Percentiles rank a stretch among this genome's conserved stretches.
Evolutionary conservation across 192 early-diverging fungal species (phyloP).

Genomic region (Rhizophagus sp.): DNA sequence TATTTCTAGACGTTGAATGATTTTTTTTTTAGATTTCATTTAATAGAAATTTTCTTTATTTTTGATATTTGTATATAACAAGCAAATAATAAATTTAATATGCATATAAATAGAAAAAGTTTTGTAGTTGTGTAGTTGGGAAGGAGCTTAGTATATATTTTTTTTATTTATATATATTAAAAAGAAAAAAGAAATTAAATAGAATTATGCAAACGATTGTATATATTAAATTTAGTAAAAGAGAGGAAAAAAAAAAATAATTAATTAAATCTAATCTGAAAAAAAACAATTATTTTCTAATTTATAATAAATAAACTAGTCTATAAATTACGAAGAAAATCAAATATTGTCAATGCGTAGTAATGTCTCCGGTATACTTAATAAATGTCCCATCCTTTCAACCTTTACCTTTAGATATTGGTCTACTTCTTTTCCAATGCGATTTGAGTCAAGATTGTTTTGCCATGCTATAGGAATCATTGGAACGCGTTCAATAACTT

Average conservation of each 20-base stretch:
- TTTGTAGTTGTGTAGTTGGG: no score
- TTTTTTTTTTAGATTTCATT: not conserved
- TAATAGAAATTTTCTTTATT: not conserved
- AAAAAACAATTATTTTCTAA: no score
- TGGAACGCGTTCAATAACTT: slow-evolving; percentile 78
- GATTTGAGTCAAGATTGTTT: slow-evolving; percentile 36
- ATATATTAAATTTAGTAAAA: no score
- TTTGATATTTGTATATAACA: not conserved
- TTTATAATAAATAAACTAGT: not conserved
- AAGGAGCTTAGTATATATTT: no score
- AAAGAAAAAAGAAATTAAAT: no score
- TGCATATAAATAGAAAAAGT: no score
- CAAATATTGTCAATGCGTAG: not conserved
- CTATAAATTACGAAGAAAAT: not conserved
- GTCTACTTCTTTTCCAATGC: slow-evolving; percentile 63
- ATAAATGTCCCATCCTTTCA: slow-evolving; percentile 88
- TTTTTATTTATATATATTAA: no score
- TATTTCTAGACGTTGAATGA: slow-evolving; percentile 23
- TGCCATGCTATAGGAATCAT: slow-evolving; percentile 93
- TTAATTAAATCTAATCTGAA: no score
- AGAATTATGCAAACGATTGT: no score
- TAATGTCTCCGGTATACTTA: slow-evolving; percentile 57
- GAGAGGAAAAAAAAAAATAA: no score
- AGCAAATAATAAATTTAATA: no score
- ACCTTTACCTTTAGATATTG: slow-evolving; percentile 88